Conservation (phyloP, 1,139 yeast species). For the Yamadazyma blattariae region DNA sequence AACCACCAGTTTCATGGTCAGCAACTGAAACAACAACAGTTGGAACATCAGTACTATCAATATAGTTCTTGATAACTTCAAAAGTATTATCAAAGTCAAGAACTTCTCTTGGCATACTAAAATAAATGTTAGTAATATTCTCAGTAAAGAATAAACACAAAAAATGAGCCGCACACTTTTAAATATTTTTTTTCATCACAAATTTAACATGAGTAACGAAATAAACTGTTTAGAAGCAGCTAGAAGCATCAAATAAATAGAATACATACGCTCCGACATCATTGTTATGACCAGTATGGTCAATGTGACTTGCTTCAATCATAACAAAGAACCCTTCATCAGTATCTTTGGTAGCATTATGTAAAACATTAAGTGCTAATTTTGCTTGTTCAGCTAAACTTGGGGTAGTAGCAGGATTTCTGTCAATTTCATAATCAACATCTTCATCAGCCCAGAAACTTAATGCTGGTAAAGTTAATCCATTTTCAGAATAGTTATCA, state of each 20-base stretch:
- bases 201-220: too few relatives aligned
- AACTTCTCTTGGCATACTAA: slow-evolving; percentile 37
- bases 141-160: too few relatives aligned
- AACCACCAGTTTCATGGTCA: slow-evolving; percentile 93
- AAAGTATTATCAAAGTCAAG: slow-evolving; percentile 71
- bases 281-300: slow-evolving; percentile 88
- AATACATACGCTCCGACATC: slow-evolving; percentile 49
- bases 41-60: slow-evolving; percentile 61
- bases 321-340: slow-evolving; percentile 80
- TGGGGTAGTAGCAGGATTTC: slow-evolving; percentile 57
- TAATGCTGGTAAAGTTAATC: slow-evolving; percentile 56
- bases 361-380: slow-evolving; percentile 66
- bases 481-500: slow-evolving; percentile 24
- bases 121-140: too few relatives aligned
- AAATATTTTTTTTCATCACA: too few relatives aligned
- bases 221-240: too few relatives aligned
- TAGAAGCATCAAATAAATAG: too few relatives aligned
- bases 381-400: slow-evolving; percentile 70
- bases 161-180: too few relatives aligned
- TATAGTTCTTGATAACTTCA: slow-evolving; percentile 64
- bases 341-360: slow-evolving; percentile 60
- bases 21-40: slow-evolving; percentile 76
- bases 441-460: slow-evolving; percentile 69
- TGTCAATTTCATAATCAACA: slow-evolving; percentile 78
- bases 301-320: slow-evolving; percentile 87